A percentile compares a stretch with the other conserved stretches of the same genome.
Evolutionary conservation across 179 eudicot species (phyloP).

Genomic region (Camellia oleifera): DNA sequence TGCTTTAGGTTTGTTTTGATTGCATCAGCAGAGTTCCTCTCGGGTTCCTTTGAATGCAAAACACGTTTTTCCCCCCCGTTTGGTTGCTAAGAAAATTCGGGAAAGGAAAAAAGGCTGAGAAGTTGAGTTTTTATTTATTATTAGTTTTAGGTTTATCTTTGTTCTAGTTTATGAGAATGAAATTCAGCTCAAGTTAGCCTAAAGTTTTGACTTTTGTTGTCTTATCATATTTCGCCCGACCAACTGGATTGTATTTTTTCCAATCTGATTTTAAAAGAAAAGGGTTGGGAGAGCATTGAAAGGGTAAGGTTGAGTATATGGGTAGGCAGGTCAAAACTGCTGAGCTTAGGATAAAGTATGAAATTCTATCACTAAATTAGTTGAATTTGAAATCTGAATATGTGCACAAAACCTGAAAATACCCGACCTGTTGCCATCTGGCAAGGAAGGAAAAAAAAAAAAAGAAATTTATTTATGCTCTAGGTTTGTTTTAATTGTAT

Average conservation of each 20-base stretch:
- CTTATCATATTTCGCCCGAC: too few relatives aligned
- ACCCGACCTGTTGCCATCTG: too few relatives aligned
- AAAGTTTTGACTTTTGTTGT: too few relatives aligned
- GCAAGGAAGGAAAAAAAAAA: too few relatives aligned
- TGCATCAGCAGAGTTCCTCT: conserved; percentile 20
- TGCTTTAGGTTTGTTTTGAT: not conserved
- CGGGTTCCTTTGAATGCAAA: conserved; percentile 61
- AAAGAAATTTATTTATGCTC: not conserved
- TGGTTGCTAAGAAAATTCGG: not conserved
- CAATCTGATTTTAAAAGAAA: too few relatives aligned
- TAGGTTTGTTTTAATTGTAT: not conserved
- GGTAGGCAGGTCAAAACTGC: too few relatives aligned
- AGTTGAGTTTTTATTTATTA: not conserved
- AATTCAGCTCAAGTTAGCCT: not conserved
- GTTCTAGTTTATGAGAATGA: not conserved
- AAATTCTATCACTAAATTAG: too few relatives aligned
- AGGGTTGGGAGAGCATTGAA: not conserved
- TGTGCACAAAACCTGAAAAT: too few relatives aligned
- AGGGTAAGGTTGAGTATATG: too few relatives aligned
- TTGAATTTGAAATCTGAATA: too few relatives aligned
- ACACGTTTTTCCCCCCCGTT: not conserved
- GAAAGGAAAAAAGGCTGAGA: not conserved
- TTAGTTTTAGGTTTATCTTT: not conserved
- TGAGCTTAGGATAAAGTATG: too few relatives aligned
- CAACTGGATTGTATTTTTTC: too few relatives aligned